Evolutionary conservation across 805 yeast species (phyloP).

Genomic region (Teunomyces lycoperdinae): DNA sequence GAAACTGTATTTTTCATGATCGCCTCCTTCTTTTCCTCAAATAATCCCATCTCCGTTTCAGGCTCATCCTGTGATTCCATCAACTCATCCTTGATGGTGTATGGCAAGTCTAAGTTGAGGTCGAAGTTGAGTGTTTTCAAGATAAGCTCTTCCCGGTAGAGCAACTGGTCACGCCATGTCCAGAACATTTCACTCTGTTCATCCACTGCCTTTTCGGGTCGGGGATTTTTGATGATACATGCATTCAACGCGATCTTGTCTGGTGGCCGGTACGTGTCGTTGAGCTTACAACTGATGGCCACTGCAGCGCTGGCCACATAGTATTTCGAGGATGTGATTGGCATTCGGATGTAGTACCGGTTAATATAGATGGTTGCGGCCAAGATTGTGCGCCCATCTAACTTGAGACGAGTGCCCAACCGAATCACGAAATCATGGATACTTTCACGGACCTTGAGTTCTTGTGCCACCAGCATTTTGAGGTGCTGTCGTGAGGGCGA

Average conservation of each 20-base stretch:
- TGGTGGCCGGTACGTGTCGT: constrained; percentile 42
- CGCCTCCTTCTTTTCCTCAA: constrained; percentile 16
- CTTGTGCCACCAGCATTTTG: constrained; percentile 33
- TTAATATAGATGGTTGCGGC: constrained; percentile 41
- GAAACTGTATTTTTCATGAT: constrained; percentile 29
- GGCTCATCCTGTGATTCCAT: constrained; percentile 2
- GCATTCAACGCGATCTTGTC: constrained; percentile 41
- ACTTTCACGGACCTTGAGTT: constrained; percentile 34
- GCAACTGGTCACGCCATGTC: constrained; percentile 44
- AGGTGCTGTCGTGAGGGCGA: constrained; percentile 33
- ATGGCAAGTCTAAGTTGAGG: constrained; percentile 38
- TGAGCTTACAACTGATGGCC: constrained; percentile 40
- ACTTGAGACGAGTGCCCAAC: constrained; percentile 34
- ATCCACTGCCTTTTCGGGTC: constrained; percentile 24
- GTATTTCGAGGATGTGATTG: constrained; percentile 43
- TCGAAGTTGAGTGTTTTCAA: constrained; percentile 39
- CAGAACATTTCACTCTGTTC: constrained; percentile 41
- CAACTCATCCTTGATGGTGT: constrained; percentile 28
- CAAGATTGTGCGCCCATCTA: constrained; percentile 41
- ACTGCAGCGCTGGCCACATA: constrained; percentile 44
- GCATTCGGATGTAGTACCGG: constrained; percentile 40
- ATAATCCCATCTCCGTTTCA: constrained; percentile 1
- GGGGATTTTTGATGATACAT: constrained; percentile 33
- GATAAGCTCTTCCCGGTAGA: constrained; percentile 42
- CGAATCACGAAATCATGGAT: constrained; percentile 37